These are phyloP conservation scores for Herpetomonas samuelpessoai DNA, from an alignment of 208 protist species.

Conservation along the genomic window DNA sequence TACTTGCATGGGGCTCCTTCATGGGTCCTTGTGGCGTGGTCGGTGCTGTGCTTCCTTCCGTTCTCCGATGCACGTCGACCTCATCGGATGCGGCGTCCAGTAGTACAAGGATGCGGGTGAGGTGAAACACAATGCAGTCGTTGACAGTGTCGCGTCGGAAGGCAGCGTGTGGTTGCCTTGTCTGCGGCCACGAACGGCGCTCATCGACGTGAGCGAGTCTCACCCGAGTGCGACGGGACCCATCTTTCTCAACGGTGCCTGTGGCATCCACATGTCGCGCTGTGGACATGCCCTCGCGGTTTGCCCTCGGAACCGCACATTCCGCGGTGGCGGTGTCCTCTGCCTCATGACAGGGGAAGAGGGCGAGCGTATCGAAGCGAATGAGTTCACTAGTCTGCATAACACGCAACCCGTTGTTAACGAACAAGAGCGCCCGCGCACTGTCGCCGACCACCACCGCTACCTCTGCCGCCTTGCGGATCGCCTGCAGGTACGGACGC, in stretches of 20 bases:
- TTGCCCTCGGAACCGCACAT: too few relatives aligned
- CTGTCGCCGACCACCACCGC: not conserved
- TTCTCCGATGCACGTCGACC: too few relatives aligned
- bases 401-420: not conserved
- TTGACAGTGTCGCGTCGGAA: not conserved
- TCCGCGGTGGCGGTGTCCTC: not conserved
- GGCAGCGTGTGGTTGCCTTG: not conserved
- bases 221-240: not conserved
- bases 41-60: too few relatives aligned
- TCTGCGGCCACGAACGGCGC: not conserved
- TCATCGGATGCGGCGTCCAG: not conserved
- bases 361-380: not conserved
- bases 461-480: not conserved
- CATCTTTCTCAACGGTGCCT: not conserved
- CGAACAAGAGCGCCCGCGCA: not conserved
- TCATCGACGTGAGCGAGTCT: not conserved
- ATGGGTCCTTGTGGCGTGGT: too few relatives aligned
- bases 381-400: not conserved
- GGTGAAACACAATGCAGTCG: not conserved
- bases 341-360: not conserved
- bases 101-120: not conserved
- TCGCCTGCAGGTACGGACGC: not conserved
- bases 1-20: too few relatives aligned
- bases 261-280: too few relatives aligned
- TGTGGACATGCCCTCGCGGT: too few relatives aligned